Evolutionary conservation across 2,329 filamentous ascomycete genomes (phyloP).

Genomic region (Neonectria ditissima): DNA sequence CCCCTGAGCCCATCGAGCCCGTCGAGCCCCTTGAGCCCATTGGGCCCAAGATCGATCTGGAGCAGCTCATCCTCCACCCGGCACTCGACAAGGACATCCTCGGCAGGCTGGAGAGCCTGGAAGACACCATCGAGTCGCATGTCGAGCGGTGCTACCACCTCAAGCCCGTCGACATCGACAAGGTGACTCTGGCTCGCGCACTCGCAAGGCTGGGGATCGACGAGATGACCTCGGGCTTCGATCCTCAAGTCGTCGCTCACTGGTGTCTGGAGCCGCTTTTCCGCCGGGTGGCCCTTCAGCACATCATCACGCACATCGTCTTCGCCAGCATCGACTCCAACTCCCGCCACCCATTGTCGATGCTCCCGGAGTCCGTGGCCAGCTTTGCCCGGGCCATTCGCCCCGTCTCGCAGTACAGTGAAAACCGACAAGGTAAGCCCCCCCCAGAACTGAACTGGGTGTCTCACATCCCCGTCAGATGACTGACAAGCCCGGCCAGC

Average conservation of each 20-base stretch:
- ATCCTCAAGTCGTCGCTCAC: constrained; percentile 38
- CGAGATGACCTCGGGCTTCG: constrained; percentile 5
- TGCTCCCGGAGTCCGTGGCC: constrained; percentile 52
- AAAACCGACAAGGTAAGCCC: constrained; percentile 49
- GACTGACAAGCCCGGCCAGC: background rate
- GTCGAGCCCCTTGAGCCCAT: too few species aligned
- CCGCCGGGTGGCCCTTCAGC: constrained; percentile 50
- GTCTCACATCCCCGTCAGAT: too few species aligned
- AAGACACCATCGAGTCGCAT: constrained; percentile 54
- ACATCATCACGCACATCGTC: constrained; percentile 52
- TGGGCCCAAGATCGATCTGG: constrained; percentile 38
- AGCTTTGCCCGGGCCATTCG: constrained; percentile 48
- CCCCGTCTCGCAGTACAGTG: constrained; percentile 37
- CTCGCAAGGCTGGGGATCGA: constrained; percentile 46
- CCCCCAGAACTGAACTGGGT: background rate
- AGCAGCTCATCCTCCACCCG: constrained; percentile 52
- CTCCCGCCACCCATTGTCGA: constrained; percentile 46
- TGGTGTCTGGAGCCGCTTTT: constrained; percentile 50
- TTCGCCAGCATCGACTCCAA: constrained; percentile 51
- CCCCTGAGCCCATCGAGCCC: too few species aligned
- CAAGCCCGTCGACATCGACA: constrained; percentile 35
- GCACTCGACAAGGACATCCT: constrained; percentile 52
- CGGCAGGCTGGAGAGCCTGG: constrained; percentile 49
- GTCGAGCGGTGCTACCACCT: constrained; percentile 55
- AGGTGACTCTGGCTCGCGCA: constrained; percentile 35